A percentile compares a stretch with the other conserved stretches of the same genome.
These are phyloP conservation scores for Penicillium sp. DNA, from an alignment of 2,329 filamentous ascomycete species.

Conservation along the genomic window DNA sequence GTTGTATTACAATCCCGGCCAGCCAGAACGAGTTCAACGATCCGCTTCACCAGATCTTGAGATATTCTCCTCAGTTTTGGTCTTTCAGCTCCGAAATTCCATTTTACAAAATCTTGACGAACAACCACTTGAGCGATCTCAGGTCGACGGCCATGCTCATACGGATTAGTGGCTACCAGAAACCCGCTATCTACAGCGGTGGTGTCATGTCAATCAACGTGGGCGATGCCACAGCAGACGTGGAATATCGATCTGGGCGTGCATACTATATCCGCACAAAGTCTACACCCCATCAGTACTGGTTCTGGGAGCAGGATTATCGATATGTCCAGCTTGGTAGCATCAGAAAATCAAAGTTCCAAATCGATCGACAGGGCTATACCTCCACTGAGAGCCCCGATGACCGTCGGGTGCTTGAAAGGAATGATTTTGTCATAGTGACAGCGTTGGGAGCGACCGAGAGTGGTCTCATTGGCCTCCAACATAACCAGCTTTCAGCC, in stretches of 20 bases:
- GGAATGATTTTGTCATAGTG: not conserved
- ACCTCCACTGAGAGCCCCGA: not conserved
- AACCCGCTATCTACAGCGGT: not conserved
- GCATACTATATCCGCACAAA: not conserved
- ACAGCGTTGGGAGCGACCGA: no score
- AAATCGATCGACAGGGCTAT: not conserved
- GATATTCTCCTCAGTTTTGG: not conserved
- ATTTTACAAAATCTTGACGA: not conserved
- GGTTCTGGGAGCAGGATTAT: not conserved
- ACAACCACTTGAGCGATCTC: not conserved
- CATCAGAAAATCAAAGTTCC: not conserved
- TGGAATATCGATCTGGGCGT: not conserved
- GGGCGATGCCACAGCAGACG: not conserved
- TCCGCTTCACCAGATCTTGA: not conserved
- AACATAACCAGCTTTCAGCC: no score
- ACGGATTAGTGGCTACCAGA: not conserved
- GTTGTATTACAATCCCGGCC: no score
- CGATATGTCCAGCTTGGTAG: not conserved
- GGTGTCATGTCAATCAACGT: not conserved
- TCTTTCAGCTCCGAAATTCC: not conserved
- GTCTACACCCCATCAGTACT: not conserved
- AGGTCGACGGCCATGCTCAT: not conserved
- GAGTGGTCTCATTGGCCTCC: no score
- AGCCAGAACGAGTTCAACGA: not conserved
- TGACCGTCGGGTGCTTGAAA: not conserved